Evolutionary conservation across 2,329 filamentous ascomycete genomes (phyloP).

Genomic region (Tympanopsis confertula): DNA sequence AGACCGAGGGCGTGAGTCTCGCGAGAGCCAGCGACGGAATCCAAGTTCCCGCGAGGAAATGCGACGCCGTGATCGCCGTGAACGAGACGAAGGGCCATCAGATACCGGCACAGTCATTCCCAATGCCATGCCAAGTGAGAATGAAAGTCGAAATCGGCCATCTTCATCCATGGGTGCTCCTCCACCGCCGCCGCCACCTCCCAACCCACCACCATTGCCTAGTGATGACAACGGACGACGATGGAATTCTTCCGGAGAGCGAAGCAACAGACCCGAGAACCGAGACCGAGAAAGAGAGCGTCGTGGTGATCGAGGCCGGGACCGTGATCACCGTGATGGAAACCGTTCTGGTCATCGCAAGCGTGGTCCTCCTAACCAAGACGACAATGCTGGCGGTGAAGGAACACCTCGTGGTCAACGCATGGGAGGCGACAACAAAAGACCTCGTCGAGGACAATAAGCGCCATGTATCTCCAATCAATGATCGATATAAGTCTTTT

Average conservation of each 20-base stretch:
- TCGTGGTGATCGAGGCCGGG: constrained; percentile 5
- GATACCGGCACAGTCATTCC: no score
- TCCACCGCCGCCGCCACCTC: not conserved
- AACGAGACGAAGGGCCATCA: not conserved
- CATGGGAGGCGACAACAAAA: constrained; percentile 25
- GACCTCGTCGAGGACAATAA: constrained; percentile 23
- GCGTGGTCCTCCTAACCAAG: constrained; percentile 22
- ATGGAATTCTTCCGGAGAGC: not conserved
- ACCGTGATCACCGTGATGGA: constrained; percentile 12
- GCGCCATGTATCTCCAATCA: no score
- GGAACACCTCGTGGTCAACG: constrained; percentile 9
- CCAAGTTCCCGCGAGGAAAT: constrained; percentile 3
- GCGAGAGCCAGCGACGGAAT: not conserved
- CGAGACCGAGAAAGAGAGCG: constrained; percentile 13
- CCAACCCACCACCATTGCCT: not conserved
- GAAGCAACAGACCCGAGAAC: constrained; percentile 2
- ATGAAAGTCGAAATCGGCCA: not conserved
- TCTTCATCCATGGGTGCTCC: not conserved
- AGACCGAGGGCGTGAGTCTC: not conserved
- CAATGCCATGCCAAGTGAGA: no score
- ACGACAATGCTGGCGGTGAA: constrained; percentile 16
- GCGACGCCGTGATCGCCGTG: not conserved
- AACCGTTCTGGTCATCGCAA: constrained; percentile 12
- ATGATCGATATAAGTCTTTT: no score
- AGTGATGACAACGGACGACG: not conserved